Evolutionary conservation across 768 basidiomycete species (phyloP).

Genomic region (Panus rudis): DNA sequence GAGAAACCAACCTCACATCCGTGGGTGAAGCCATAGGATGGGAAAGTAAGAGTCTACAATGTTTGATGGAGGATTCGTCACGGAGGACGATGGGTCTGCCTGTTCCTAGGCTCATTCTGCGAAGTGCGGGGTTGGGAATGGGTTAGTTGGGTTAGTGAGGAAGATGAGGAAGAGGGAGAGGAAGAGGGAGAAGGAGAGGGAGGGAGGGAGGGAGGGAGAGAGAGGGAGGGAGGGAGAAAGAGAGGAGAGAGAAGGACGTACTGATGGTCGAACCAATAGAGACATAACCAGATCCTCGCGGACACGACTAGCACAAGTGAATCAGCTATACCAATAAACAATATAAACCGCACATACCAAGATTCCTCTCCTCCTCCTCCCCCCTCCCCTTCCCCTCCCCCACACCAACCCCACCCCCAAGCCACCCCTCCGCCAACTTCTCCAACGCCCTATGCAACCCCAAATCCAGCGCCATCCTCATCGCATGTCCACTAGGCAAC

Average conservation of each 20-base stretch:
- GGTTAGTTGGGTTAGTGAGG: constrained; percentile 8
- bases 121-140: too few relatives aligned
- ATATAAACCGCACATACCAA: constrained; percentile 43
- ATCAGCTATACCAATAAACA: neutral
- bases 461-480: constrained; percentile 93
- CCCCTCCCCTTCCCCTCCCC: constrained; percentile 50
- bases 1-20: constrained; percentile 80
- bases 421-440: constrained; percentile 83
- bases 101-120: constrained; percentile 87
- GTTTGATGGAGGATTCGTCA: constrained; percentile 81
- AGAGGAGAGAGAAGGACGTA: constrained; percentile 40
- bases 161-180: neutral
- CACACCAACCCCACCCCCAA: too few relatives aligned
- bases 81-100: constrained; percentile 86
- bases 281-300: constrained; percentile 88
- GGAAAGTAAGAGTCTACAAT: constrained; percentile 72
- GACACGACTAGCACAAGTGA: constrained; percentile 59
- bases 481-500: constrained; percentile 92
- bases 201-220: too few relatives aligned
- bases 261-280: constrained; percentile 98
- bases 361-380: constrained; percentile 81
- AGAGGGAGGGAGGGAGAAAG: too few relatives aligned
- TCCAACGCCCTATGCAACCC: constrained; percentile 90
- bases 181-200: too few relatives aligned
- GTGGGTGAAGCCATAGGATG: constrained; percentile 88